These are phyloP conservation scores for Verbena officinalis DNA, from an alignment of 257 asterid species.

Conservation along the genomic window DNA sequence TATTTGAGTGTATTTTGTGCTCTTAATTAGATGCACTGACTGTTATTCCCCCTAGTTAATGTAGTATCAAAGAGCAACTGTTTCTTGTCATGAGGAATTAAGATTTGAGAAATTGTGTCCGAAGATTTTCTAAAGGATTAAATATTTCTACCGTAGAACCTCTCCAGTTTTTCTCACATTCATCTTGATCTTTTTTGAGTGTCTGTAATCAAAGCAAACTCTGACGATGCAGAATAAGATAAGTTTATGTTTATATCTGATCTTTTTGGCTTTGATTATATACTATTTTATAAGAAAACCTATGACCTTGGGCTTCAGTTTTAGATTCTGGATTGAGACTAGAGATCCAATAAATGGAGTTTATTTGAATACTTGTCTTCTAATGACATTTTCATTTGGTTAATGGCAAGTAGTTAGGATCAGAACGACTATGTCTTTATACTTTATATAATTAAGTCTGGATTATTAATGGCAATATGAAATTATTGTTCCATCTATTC, in stretches of 20 bases:
- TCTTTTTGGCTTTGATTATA: neutral
- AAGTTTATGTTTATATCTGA: neutral
- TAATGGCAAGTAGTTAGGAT: neutral
- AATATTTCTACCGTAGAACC: neutral
- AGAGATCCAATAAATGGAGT: neutral
- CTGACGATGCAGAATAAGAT: neutral
- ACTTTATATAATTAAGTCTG: neutral
- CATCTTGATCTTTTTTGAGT: neutral
- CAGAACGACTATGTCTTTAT: neutral
- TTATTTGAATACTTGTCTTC: neutral
- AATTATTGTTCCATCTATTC: neutral
- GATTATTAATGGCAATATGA: neutral
- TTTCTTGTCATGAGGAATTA: neutral
- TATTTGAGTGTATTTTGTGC: constrained; percentile 1
- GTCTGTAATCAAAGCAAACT: neutral
- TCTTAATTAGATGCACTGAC: constrained; percentile 9
- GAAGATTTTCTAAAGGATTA: neutral
- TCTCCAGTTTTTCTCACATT: neutral
- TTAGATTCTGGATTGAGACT: neutral
- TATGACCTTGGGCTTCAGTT: neutral
- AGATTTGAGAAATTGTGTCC: neutral
- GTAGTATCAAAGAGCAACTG: neutral
- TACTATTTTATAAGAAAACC: neutral
- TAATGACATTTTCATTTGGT: neutral
- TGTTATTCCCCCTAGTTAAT: neutral